Evolutionary conservation across 1,139 yeast genomes (phyloP).

Genomic region (Hyphopichia khmerensis): DNA sequence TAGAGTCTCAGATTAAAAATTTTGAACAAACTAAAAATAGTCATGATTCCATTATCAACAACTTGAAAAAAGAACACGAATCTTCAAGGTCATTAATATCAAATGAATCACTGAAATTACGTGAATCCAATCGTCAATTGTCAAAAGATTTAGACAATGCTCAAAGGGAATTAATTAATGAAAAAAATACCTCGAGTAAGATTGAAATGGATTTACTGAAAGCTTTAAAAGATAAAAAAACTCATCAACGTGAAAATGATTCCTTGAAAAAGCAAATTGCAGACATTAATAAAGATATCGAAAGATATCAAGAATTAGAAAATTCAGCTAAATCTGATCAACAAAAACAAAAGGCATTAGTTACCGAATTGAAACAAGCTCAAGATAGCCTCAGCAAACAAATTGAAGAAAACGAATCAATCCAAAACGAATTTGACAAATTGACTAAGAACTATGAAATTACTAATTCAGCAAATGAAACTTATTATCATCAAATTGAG

Average conservation of each 20-base stretch:
- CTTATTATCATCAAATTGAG: slow-evolving; percentile 5
- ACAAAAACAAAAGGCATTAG: slow-evolving; percentile 5
- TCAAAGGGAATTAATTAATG: slow-evolving; percentile 29
- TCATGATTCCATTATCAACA: slow-evolving; percentile 15
- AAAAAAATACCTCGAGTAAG: slow-evolving; percentile 35
- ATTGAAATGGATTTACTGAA: slow-evolving; percentile 38
- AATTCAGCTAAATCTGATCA: slow-evolving; percentile 18
- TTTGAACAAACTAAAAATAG: slow-evolving; percentile 12
- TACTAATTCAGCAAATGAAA: not conserved
- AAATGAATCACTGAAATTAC: slow-evolving; percentile 13
- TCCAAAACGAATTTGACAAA: slow-evolving; percentile 4
- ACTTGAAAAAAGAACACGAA: slow-evolving; percentile 19
- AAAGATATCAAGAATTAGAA: slow-evolving; percentile 13
- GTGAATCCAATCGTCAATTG: slow-evolving; percentile 8
- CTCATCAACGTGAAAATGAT: slow-evolving; percentile 10
- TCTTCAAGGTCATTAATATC: slow-evolving; percentile 8
- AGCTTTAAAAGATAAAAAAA: not conserved
- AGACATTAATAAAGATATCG: slow-evolving; percentile 1
- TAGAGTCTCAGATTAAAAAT: slow-evolving; percentile 6
- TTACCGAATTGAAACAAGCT: slow-evolving; percentile 3
- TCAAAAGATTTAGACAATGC: slow-evolving; percentile 28
- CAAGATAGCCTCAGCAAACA: not conserved
- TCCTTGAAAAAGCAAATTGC: not conserved
- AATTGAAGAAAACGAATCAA: slow-evolving; percentile 3
- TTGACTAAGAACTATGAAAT: slow-evolving; percentile 5